These are phyloP conservation scores for Xylariaceae sp. DNA, from an alignment of 2,329 filamentous ascomycete genomes.

Conservation along the genomic window DNA sequence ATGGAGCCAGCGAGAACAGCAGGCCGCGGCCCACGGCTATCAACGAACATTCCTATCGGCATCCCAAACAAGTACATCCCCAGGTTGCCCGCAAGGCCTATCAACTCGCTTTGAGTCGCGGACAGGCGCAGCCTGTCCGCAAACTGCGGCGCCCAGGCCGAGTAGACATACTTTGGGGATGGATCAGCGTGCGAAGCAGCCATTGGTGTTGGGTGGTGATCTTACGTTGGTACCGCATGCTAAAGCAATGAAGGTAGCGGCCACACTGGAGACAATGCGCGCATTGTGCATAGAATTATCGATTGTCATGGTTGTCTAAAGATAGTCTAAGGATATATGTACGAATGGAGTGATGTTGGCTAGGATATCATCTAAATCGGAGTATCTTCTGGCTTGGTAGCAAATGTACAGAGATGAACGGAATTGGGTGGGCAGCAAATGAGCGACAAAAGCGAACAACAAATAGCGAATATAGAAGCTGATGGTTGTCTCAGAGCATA, in stretches of 20 bases:
- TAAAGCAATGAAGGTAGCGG: constrained; percentile 78
- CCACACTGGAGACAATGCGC: constrained; percentile 77
- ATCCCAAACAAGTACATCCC: constrained; percentile 93
- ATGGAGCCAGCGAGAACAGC: constrained; percentile 73
- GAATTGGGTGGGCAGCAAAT: too few relatives aligned
- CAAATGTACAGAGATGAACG: too few relatives aligned
- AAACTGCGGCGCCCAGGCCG: constrained; percentile 95
- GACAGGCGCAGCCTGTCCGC: constrained; percentile 81
- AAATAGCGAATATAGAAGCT: too few relatives aligned
- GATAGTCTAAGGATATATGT: constrained; percentile 1
- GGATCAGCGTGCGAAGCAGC: background rate
- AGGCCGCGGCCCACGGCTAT: constrained; percentile 73
- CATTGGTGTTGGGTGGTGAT: constrained; percentile 9
- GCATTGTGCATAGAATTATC: constrained; percentile 54
- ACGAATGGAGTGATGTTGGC: background rate
- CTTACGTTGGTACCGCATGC: constrained; percentile 90
- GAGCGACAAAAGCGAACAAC: too few relatives aligned
- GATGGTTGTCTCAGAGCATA: too few relatives aligned
- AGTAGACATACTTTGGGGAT: constrained; percentile 80
- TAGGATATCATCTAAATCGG: background rate
- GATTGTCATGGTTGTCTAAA: constrained; percentile 35
- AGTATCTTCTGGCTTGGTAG: too few relatives aligned
- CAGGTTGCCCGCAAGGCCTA: constrained; percentile 79
- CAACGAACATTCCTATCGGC: constrained; percentile 82
- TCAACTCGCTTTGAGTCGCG: constrained; percentile 88